Evolutionary conservation across 768 basidiomycete genomes (phyloP).

Genomic region (Macrolepiota dolichaula): DNA sequence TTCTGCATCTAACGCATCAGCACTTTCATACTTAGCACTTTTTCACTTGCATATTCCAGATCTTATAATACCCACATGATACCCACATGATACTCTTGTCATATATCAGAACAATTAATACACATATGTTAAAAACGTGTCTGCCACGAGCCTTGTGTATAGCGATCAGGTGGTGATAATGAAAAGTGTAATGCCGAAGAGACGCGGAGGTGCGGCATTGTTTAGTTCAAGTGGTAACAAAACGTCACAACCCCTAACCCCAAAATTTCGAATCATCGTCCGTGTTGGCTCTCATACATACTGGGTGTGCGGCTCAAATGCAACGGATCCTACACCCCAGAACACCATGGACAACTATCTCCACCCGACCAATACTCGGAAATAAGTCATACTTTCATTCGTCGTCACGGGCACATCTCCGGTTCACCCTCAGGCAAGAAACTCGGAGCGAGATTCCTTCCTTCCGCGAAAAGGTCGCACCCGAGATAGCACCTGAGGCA

Average conservation of each 20-base stretch:
- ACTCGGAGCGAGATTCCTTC: slow-evolving; percentile 1
- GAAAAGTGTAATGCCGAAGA: background rate
- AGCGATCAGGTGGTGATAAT: background rate
- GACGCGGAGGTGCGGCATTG: background rate
- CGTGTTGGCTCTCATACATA: background rate
- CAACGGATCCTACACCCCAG: slow-evolving; percentile 3
- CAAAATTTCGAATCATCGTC: background rate
- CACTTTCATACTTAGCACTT: background rate
- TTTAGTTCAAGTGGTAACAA: too few species aligned
- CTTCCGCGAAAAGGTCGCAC: slow-evolving; percentile 11
- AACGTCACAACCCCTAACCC: slow-evolving; percentile 6
- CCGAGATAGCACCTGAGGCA: slow-evolving; percentile 9
- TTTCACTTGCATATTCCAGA: background rate
- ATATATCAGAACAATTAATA: too few species aligned
- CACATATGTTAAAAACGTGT: too few species aligned
- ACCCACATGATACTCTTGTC: too few species aligned
- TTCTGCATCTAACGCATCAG: background rate
- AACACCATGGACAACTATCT: background rate
- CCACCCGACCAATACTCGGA: background rate
- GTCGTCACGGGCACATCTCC: background rate
- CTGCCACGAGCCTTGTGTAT: too few species aligned
- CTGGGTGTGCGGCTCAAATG: background rate
- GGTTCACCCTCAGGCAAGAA: slow-evolving; percentile 1
- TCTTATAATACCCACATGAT: background rate
- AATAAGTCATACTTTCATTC: slow-evolving; percentile 1